These are phyloP conservation scores for Fusarium graminum DNA, from an alignment of 2,329 filamentous ascomycete genomes.

Conservation along the genomic window DNA sequence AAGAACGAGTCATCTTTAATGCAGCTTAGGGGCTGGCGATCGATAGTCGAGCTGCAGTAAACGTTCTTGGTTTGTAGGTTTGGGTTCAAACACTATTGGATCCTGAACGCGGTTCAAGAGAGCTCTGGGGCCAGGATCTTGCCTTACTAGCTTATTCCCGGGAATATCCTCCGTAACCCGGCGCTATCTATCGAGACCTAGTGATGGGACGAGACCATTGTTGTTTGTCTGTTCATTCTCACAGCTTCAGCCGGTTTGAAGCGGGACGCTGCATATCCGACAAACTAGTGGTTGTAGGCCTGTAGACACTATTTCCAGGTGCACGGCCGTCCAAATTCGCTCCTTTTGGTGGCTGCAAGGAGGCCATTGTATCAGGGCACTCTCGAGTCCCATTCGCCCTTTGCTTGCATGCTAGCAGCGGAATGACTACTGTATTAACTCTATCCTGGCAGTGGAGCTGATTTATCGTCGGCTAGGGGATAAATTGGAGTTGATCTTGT, in stretches of 20 bases:
- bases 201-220: constrained; percentile 21
- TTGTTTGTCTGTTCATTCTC: constrained; percentile 4
- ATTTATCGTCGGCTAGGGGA: constrained; percentile 11
- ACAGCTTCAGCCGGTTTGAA: constrained; percentile 8
- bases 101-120: constrained; percentile 20
- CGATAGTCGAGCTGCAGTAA: constrained; percentile 16
- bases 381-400: constrained; percentile 7
- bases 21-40: constrained; percentile 6
- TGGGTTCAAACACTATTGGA: constrained; percentile 31
- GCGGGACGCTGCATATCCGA: constrained; percentile 46
- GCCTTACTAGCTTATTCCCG: constrained; percentile 18
- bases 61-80: constrained; percentile 19
- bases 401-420: constrained; percentile 4
- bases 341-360: constrained; percentile 36
- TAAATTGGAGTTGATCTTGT: constrained; percentile 4
- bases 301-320: constrained; percentile 28
- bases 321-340: constrained; percentile 36
- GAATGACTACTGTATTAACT: not conserved
- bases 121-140: constrained; percentile 17
- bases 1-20: constrained; percentile 2
- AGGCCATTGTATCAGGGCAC: constrained; percentile 22
- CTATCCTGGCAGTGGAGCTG: not conserved
- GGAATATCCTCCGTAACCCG: constrained; percentile 15
- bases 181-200: constrained; percentile 9
- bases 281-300: constrained; percentile 32